A percentile compares a stretch with the other conserved stretches of the same genome.
phyloP scores from a whole-genome alignment of 176 grass and related monocot genomes.

The Phoenix roebelenii region DNA sequence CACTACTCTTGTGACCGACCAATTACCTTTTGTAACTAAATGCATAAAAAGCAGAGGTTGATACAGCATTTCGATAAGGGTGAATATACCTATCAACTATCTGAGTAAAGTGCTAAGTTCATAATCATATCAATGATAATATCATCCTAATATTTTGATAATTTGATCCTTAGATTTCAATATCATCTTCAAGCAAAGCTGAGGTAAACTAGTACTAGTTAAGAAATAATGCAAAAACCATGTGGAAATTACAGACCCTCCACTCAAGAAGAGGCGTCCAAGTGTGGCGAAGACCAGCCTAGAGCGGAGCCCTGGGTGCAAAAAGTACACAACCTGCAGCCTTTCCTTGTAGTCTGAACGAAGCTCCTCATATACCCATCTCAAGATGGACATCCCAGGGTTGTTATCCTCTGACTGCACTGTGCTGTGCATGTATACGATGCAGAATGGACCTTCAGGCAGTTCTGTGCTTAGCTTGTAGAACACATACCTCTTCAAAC shows the following conservation, averaged over 20 bases:
- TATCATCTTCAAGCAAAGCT: no score
- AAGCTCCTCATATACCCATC: conserved; percentile 80
- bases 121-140: no score
- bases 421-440: conserved; percentile 81
- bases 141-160: no score
- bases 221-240: neutral
- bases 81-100: no score
- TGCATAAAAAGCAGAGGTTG: no score
- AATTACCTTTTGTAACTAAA: no score
- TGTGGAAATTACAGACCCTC: conserved; percentile 47
- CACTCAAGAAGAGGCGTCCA: conserved; percentile 75
- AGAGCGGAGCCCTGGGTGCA: conserved; percentile 71
- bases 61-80: no score
- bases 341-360: conserved; percentile 65
- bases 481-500: conserved; percentile 73
- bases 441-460: conserved; percentile 62
- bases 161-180: no score
- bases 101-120: no score
- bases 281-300: conserved; percentile 69
- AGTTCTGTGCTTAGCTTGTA: conserved; percentile 53
- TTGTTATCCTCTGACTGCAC: conserved; percentile 88
- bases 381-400: conserved; percentile 76
- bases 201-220: neutral
- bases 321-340: conserved; percentile 68
- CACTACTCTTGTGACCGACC: no score